These are phyloP conservation scores for Monosporascus sp. DNA, from an alignment of 2,329 filamentous ascomycete species.

Conservation along the genomic window DNA sequence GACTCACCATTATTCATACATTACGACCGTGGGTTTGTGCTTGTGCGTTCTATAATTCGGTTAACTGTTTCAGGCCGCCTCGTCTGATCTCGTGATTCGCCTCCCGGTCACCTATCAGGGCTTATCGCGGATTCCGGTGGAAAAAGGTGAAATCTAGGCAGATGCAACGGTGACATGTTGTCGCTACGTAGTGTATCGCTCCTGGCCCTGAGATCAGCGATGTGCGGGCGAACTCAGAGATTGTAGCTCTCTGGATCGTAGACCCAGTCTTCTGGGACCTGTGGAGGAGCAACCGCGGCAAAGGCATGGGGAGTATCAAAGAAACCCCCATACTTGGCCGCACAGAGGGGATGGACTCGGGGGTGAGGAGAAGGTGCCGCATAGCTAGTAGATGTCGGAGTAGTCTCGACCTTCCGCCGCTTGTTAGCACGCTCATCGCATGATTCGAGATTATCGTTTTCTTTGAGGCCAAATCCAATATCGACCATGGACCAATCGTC, in stretches of 20 bases:
- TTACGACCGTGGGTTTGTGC: neutral
- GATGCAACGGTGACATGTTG: too few relatives aligned
- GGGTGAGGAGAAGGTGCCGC: neutral
- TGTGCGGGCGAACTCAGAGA: too few relatives aligned
- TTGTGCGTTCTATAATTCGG: neutral
- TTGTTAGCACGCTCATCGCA: neutral
- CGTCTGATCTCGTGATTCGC: neutral
- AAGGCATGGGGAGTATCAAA: neutral
- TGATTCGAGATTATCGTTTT: neutral
- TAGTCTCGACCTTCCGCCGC: neutral
- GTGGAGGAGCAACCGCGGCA: too few relatives aligned
- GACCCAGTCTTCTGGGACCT: too few relatives aligned
- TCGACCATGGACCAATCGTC: neutral
- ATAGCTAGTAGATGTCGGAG: neutral
- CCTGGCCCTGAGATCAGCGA: too few relatives aligned
- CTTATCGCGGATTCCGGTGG: neutral
- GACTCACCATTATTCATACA: neutral
- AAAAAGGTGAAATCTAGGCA: too few relatives aligned
- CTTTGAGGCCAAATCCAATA: neutral
- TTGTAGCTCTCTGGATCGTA: too few relatives aligned
- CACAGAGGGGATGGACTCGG: neutral
- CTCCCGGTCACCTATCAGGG: neutral
- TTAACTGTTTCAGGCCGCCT: neutral
- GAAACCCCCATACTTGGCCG: neutral
- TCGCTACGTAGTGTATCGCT: too few relatives aligned